These are phyloP conservation scores for Eurotiales sp. DNA, from an alignment of 2,329 filamentous ascomycete species.

Conservation along the genomic window DNA sequence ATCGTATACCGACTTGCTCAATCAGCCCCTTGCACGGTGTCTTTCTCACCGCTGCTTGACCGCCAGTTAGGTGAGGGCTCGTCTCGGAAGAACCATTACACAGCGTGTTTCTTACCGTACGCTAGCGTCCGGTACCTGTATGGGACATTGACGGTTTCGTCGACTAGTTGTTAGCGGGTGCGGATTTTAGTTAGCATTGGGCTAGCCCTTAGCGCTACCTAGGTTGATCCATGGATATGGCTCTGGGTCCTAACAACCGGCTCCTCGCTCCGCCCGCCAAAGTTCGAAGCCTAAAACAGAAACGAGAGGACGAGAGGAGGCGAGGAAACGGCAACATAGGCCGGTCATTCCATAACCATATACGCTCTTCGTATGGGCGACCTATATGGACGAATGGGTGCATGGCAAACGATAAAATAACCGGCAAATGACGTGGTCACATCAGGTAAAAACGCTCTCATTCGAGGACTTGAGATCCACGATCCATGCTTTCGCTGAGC, in stretches of 20 bases:
- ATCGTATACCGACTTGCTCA: background rate
- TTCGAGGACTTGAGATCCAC: constrained; percentile 12
- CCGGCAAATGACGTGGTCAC: constrained; percentile 6
- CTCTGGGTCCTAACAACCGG: constrained; percentile 14
- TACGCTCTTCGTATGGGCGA: no score
- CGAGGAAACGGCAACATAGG: background rate
- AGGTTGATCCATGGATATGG: constrained; percentile 16
- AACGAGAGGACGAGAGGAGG: background rate
- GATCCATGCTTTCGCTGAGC: constrained; percentile 9
- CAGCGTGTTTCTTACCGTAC: no score
- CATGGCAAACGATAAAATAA: constrained; percentile 6
- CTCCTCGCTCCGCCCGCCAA: constrained; percentile 8
- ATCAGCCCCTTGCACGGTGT: background rate
- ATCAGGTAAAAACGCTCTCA: background rate
- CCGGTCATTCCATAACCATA: no score
- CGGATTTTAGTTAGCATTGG: no score
- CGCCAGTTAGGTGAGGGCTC: no score
- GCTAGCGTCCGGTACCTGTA: constrained; percentile 7
- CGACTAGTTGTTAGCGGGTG: no score
- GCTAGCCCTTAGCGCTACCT: constrained; percentile 13
- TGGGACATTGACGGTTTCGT: constrained; percentile 1
- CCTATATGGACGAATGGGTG: no score
- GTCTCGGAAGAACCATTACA: no score
- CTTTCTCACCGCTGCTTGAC: background rate
- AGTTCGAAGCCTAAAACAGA: constrained; percentile 4